Base-by-base conservation (phyloP, 176 grass and related monocot genomes). In the Phoenix dactylifera region DNA sequence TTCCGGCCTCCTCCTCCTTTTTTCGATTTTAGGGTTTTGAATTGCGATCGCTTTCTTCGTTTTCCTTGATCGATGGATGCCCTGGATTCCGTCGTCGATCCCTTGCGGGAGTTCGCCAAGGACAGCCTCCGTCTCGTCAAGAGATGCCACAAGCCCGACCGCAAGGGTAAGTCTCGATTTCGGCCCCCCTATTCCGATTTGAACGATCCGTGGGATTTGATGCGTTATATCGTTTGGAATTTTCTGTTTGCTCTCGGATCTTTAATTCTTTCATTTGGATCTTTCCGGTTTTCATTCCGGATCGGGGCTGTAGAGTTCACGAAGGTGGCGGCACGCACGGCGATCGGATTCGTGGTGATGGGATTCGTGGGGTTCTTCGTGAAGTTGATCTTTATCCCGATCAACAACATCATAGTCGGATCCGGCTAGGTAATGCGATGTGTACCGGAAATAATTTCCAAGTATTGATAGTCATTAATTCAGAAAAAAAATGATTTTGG, bases 71-170 rank as follows among this genome's bases (percentile, higher is more conserved):
- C 54, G 20, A 98, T 98, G 94, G 94, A 98, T 68, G 94, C 94
- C 73, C 53, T 98, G 0, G 94, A 98, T 63, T 98, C 94, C 51
- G 82, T 83, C 28, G 94, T 93, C 17, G 94, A 92, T 69, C 94
- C 94, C 50, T 77, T 98, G 28, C 57, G 94, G 4, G 88, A 98
- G 64, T 98, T 98, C 67, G 82, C 88, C 70, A 98, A 86, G 84
- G 94, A 98, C 73, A 98, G 94, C 79, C 26, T 98, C 35, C 94
- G 94, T 66, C 94, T 98, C 60, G 88, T 98, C 63, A 98, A 98
- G 81, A 81, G 94, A 26, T 98, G 94, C 77, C 94, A 98, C 88
- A 98, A 93, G 81, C 94, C 94, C 52, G 87, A 98, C 53, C 88
- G 94, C 60, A 98, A 98, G 50, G 48, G 16, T 69, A 50, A 18